These are phyloP conservation scores for Ustilago sp. DNA, from an alignment of 1,284 basidiomycete species.

Conservation along the genomic window DNA sequence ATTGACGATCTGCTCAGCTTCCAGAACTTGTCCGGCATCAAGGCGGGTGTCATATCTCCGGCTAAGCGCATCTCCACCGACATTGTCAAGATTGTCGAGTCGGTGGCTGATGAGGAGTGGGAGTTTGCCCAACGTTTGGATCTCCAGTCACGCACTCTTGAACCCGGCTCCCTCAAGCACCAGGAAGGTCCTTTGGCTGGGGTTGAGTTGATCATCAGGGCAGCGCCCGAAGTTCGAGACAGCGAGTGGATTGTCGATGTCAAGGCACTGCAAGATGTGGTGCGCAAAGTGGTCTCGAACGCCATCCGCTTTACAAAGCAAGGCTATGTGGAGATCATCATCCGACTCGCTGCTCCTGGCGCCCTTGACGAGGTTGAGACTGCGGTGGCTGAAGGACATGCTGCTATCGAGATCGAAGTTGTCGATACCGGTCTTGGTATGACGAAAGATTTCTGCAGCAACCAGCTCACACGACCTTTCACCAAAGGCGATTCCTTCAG, in stretches of 20 bases:
- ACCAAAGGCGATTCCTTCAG: conserved; percentile 55
- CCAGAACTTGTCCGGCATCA: conserved; percentile 49
- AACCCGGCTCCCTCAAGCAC: conserved; percentile 8
- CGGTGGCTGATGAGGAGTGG: conserved; percentile 56
- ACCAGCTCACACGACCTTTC: conserved; percentile 52
- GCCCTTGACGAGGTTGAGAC: conserved; percentile 25
- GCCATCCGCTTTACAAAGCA: conserved; percentile 50
- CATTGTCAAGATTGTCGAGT: conserved; percentile 46
- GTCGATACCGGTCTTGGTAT: conserved; percentile 49
- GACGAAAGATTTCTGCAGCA: conserved; percentile 48
- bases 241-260: conserved; percentile 36
- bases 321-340: conserved; percentile 47
- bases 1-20: conserved; percentile 63
- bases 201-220: conserved; percentile 54
- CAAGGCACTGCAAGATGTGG: conserved; percentile 44
- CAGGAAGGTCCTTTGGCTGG: conserved; percentile 22
- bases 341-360: conserved; percentile 26
- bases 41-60: conserved; percentile 1
- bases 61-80: conserved; percentile 27
- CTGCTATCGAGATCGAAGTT: conserved; percentile 44
- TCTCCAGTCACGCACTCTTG: conserved; percentile 29
- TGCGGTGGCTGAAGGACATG: conserved; percentile 14
- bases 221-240: conserved; percentile 25
- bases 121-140: conserved; percentile 48
- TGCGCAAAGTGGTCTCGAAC: conserved; percentile 57